Base-by-base conservation (phyloP, 352 stramenopile genomes). In the Phytophthora capsici region DNA sequence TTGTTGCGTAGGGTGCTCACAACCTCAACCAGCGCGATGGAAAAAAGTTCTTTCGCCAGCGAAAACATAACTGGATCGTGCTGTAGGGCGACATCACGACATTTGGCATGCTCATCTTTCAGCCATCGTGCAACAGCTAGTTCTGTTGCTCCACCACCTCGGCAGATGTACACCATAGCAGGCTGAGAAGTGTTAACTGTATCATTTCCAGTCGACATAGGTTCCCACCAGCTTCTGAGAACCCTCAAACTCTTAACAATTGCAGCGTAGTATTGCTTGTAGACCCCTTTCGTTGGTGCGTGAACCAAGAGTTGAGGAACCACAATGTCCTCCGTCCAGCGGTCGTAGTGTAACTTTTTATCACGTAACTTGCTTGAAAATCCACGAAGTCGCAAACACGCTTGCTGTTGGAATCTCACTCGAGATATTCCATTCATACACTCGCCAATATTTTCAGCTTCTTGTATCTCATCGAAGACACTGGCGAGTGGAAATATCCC, bases 201-300 rank as follows among this genome's bases (percentile, higher is more conserved):
- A 34, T 34, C 28, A 34, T 34, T 34, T 34, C 28, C 28, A 34
- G 28, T 34, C 28, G 28, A 13, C 28, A 34, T 6, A 44, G 61
- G 54, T 26, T 80, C 59, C 48, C 54, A 80, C 78, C 71, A 80
- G 40, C 68, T 77, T 34, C 37, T 58, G 13, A 93, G 61, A 5
- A 93, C 79, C 6, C 80, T 77, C 2, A 94, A 61, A 8, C 69
- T 64, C 57, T 93, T 91, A 36, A 82, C 55, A 3, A 91, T 60
- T 0, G 73, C 69, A 1, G 68, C 73, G 26, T 80, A 86, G 45
- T 91, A 91, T 57, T 90, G 82, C 45, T 86, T 89, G 63, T 84
- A 90, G 5, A 91, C 66, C 0, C 71, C 79, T 65, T 87, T 91
- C 1, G 71, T 83, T 3, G 80, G 59, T 0, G 78, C 82, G 28